Evolutionary conservation across 1,284 basidiomycete species (phyloP), one percentile per base, ranked within the genome.

Genomic region (Inonotus hispidus): DNA sequence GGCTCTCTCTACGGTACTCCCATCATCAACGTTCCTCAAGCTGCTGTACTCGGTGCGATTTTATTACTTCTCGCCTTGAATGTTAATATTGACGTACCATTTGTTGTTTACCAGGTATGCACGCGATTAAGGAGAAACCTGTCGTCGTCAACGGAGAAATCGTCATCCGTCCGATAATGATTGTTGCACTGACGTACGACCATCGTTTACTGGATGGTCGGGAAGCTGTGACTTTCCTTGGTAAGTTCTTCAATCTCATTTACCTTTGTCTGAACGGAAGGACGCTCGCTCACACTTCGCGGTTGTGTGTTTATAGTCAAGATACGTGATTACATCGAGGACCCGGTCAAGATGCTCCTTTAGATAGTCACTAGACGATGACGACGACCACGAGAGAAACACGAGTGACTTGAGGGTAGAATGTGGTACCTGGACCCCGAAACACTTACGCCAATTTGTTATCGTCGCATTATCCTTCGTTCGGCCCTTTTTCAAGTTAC

Each of bases 161-260:
- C 67, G 95, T 96, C 70, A 90, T 98, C 72, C 87, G 95, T 66
- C 94, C 94, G 32, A 93, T 98, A 78, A 98, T 98, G 95, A 86
- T 97, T 61, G 87, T 95, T 63, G 93, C 93, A 16, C 82, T 96
- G 63, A 97, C 95, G 2, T 98, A 98, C 75, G 95, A 99, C 77
- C 96, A 99, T 78, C 84, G 96, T 67, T 77, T 99, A 70, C 82
- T 99, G 66, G 96, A 99, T 72, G 96, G 96, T 52, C 82, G 96
- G 69, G 96, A 99, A 77, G 96, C 93, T 43, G 92, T 95, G 61
- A 97, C 95, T 43, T 98, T 99, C 93, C 88, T 99, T 66, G 93
- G 93, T 93, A 70, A 71, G 89, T 23, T 52, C 46, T 60, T 53
- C 37, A n/a, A n/a, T n/a, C 54, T 56, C 21, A 3, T 29, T 27